These are phyloP conservation scores for Acer campestre DNA, from an alignment of 345 rosid species.

Conservation along the genomic window DNA sequence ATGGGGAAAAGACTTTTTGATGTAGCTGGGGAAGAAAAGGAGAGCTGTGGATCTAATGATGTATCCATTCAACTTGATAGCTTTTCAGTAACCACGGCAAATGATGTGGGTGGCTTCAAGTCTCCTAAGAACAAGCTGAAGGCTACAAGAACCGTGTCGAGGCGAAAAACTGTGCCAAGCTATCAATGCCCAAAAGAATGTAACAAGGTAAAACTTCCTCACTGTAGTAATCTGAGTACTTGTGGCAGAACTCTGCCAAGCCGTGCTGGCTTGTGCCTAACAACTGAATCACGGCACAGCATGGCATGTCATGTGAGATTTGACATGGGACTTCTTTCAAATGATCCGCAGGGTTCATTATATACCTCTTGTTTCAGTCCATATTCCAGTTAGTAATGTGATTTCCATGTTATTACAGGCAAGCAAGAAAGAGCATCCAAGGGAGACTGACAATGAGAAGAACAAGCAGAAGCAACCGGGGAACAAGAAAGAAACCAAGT, in stretches of 20 bases:
- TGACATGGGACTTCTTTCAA: too few species aligned
- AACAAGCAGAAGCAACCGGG: conserved; percentile 30
- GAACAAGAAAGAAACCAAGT: conserved; percentile 32
- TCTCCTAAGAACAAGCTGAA: conserved; percentile 36
- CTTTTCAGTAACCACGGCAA: conserved; percentile 29
- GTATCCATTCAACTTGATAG: conserved; percentile 54
- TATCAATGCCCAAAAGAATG: conserved; percentile 43
- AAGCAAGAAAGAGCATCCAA: conserved; percentile 37
- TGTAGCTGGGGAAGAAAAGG: conserved; percentile 63
- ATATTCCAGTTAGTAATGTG: too few species aligned
- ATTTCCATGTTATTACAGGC: conserved; percentile 31
- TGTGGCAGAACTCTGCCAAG: not conserved
- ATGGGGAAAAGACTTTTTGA: conserved; percentile 36
- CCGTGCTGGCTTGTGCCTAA: too few species aligned
- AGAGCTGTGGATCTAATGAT: conserved; percentile 89
- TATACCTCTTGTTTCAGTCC: too few species aligned
- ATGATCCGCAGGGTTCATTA: too few species aligned
- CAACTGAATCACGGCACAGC: too few species aligned
- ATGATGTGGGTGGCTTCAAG: conserved; percentile 24
- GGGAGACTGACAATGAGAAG: conserved; percentile 37
- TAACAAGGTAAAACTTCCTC: conserved; percentile 40
- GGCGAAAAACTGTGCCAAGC: conserved; percentile 56
- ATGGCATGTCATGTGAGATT: too few species aligned
- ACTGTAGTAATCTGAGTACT: too few species aligned
- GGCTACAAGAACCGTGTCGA: conserved; percentile 41